Evolutionary conservation across 495 filamentous ascomycete genomes (phyloP).

Genomic region (Bombardia bombarda): DNA sequence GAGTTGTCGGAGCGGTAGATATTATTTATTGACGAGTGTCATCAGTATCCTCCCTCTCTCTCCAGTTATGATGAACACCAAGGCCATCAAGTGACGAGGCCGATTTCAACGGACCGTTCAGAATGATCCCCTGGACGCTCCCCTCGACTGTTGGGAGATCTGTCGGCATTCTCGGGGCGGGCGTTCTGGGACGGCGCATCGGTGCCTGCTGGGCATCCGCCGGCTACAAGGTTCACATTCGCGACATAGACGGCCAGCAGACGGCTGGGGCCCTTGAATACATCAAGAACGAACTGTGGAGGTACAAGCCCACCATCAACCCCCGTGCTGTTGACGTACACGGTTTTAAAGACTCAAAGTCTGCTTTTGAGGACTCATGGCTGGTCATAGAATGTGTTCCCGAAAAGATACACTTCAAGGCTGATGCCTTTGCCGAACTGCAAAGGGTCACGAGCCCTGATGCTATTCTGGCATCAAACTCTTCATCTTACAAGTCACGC

Average conservation of each 20-base stretch:
- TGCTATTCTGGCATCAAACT: constrained; percentile 45
- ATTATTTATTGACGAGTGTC: too few species aligned
- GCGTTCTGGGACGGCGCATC: constrained; percentile 22
- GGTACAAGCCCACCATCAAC: constrained; percentile 12
- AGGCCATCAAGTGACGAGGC: too few species aligned
- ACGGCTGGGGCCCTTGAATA: constrained; percentile 18
- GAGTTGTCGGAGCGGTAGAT: too few species aligned
- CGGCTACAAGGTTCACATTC: constrained; percentile 27
- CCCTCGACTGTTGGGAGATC: constrained; percentile 8
- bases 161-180: constrained; percentile 14
- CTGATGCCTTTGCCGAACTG: constrained; percentile 39
- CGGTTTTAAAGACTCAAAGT: constrained; percentile 26
- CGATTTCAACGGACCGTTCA: too few species aligned
- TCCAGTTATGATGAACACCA: too few species aligned
- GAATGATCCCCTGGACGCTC: constrained; percentile 9
- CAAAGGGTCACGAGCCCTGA: constrained; percentile 31
- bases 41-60: too few species aligned
- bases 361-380: constrained; percentile 36
- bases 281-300: constrained; percentile 12
- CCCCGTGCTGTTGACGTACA: constrained; percentile 8
- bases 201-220: constrained; percentile 20
- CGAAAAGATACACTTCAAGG: constrained; percentile 45
- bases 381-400: constrained; percentile 50
- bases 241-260: constrained; percentile 13
- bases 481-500: constrained; percentile 40